Base-by-base conservation (phyloP, 2,329 filamentous ascomycete genomes). In the Hypoxylon sp. region DNA sequence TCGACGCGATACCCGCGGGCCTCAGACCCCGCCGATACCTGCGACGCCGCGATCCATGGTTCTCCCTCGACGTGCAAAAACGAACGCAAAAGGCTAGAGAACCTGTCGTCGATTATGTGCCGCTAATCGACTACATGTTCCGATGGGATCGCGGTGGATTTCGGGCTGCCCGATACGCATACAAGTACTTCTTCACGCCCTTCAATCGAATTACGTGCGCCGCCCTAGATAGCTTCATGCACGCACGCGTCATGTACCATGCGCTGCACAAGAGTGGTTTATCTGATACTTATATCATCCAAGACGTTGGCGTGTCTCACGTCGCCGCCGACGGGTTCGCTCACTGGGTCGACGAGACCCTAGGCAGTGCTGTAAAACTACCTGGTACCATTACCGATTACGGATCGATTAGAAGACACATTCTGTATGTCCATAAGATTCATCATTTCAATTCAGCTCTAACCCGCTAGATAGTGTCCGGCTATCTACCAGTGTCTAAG, bases 131-230 rank as follows among this genome's bases (percentile, higher is more conserved):
- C 71, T 91, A 91, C 74, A 84, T 91, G 62, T 91, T 91, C 76
- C 85, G 89, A 15, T 91, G 90, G 76, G 88, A 91, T 73, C 84
- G 89, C 34, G 89, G 88, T 48, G 87, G 84, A 2, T 91, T 91
- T 77, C 91, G 89, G 89, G 85, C 85, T 3, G 89, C 85, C 8
- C 78, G 78, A 20, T 85, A 87, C 59, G 86, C 87, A 1, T 91
- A 89, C 75, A 75, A 78, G 20, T 91, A 91, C 75, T 90, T 91
- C 74, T 71, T 83, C 34, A 84, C 82, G 1, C 89, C 89, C 0
- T 90, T 90, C 76, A 91, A 89, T 78, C 80, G 83, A 34, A 74
- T 86, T 68, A 91, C 88, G 0, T 83, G 89, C 19, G 84, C 80
- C 71, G 73, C 85, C n/a, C 79, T 91, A 3, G 85, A 91, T 70